A percentile compares a stretch with the other conserved stretches of the same genome.
Conservation (phyloP, 1,139 yeast genomes). For the Yamadazyma jaroonii region DNA sequence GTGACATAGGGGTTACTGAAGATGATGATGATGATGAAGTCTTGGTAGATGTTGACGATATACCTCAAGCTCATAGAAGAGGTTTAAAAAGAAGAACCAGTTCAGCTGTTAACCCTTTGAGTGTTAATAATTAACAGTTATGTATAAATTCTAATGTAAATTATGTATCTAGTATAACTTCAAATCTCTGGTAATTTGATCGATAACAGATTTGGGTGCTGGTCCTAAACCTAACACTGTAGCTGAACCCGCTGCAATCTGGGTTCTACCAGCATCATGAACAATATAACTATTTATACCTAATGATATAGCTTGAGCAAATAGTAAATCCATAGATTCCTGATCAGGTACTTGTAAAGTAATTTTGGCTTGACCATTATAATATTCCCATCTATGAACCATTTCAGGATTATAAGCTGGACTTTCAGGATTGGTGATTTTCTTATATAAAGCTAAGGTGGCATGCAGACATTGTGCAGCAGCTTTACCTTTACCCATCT, state of each 20-base stretch:
- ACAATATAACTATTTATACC: constrained; percentile 79
- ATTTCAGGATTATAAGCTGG: constrained; percentile 58
- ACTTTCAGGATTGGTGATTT: constrained; percentile 53
- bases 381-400: constrained; percentile 73
- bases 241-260: constrained; percentile 90
- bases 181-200: constrained; percentile 75
- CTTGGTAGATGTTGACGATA: constrained; percentile 39
- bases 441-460: constrained; percentile 83
- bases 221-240: constrained; percentile 96
- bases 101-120: constrained; percentile 44
- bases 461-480: constrained; percentile 99
- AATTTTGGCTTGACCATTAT: constrained; percentile 91
- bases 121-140: constrained; percentile 18
- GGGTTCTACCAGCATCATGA: constrained; percentile 97
- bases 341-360: constrained; percentile 74
- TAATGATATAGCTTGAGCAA: constrained; percentile 75
- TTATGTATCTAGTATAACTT: constrained; percentile 53
- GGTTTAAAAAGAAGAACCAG: constrained; percentile 41
- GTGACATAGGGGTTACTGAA: constrained; percentile 36
- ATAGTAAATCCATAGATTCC: constrained; percentile 74
- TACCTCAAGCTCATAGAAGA: constrained; percentile 22
- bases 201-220: constrained; percentile 83
- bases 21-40: constrained; percentile 38
- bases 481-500: constrained; percentile 92
- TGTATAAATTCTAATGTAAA: too few species aligned